These are phyloP conservation scores for Penicillium desertorum DNA, from an alignment of 495 filamentous ascomycete species.

Conservation along the genomic window DNA sequence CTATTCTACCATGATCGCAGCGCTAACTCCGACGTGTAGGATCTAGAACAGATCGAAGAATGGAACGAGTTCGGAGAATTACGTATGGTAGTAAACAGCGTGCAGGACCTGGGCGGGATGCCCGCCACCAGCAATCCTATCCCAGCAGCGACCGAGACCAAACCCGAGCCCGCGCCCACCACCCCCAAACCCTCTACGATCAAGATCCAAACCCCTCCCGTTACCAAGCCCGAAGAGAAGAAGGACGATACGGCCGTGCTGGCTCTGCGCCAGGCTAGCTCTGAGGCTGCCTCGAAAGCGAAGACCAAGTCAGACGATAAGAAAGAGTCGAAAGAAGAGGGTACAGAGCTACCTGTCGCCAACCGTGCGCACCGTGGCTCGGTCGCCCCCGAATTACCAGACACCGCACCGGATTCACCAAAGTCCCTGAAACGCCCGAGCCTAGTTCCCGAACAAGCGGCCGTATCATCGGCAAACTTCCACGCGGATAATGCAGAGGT, in stretches of 20 bases:
- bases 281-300: slow-evolving; percentile 68
- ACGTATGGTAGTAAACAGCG: slow-evolving; percentile 69
- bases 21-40: slow-evolving; percentile 50
- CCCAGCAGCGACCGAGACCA: slow-evolving; percentile 28
- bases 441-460: slow-evolving; percentile 43
- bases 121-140: slow-evolving; percentile 49
- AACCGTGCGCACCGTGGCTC: slow-evolving; percentile 24
- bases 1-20: neutral
- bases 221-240: slow-evolving; percentile 32
- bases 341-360: slow-evolving; percentile 9
- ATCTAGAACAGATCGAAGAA: slow-evolving; percentile 91
- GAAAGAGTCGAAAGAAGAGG: slow-evolving; percentile 17
- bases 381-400: slow-evolving; percentile 37
- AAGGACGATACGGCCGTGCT: slow-evolving; percentile 45
- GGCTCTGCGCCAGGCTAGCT: slow-evolving; percentile 63
- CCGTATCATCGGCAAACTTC: slow-evolving; percentile 47
- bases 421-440: slow-evolving; percentile 34
- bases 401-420: slow-evolving; percentile 33
- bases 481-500: slow-evolving; percentile 43
- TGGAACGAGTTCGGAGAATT: slow-evolving; percentile 99
- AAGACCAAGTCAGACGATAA: slow-evolving; percentile 34
- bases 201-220: slow-evolving; percentile 47
- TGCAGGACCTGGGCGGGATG: slow-evolving; percentile 39
- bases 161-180: slow-evolving; percentile 31
- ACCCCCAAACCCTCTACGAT: slow-evolving; percentile 41